Evolutionary conservation across 1,139 yeast genomes (phyloP), one percentile per base, ranked within the genome.

Genomic region (Maudiozyma humilis): DNA sequence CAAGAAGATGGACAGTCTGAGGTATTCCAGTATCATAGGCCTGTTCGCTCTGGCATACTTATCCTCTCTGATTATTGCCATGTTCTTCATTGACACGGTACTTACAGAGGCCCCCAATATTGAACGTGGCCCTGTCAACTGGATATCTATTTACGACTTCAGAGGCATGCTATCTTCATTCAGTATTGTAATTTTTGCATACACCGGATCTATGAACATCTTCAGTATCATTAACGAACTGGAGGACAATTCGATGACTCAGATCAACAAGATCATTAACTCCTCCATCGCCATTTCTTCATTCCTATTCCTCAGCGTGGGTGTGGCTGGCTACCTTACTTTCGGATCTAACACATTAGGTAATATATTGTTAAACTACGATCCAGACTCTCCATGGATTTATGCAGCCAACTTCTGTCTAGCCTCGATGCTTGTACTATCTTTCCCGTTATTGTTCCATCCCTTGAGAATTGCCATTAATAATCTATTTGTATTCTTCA

Each of bases 121-220:
- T 12, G 42, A 36, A 10, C 51, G 59, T 32, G 95, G 95, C 0
- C 70, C 72, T 2, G 60, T 86, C 32, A 68, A 72, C 17, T 65
- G 76, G 55, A 63, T 75, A 47, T 54, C 60, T 30, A 87, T 94
- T 1, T 72, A 78, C 20, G 73, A 76, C 27, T 50, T 72, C 18
- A 65, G 76, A n/a, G 79, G 81, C 0, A 72, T 88, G 12, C 72
- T 87, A 45, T 76, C 88, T 31, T 82, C 95, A 4, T 78, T 91
- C 56, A 94, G 96, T n/a, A 83, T 91, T 52, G 78, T 91, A 46
- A 84, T 91, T 15, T 87, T 93, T 68, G 97, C 97, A 3, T 93
- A 79, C 64, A 89, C 97, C 0, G 94, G 97, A 50, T 94, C 91
- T 52, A 96, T 91, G 68, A 91, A 82, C 63, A 83, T 91, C 80